Evolutionary conservation across 1,284 basidiomycete species (phyloP).

Genomic region (Pterulicium gracile): DNA sequence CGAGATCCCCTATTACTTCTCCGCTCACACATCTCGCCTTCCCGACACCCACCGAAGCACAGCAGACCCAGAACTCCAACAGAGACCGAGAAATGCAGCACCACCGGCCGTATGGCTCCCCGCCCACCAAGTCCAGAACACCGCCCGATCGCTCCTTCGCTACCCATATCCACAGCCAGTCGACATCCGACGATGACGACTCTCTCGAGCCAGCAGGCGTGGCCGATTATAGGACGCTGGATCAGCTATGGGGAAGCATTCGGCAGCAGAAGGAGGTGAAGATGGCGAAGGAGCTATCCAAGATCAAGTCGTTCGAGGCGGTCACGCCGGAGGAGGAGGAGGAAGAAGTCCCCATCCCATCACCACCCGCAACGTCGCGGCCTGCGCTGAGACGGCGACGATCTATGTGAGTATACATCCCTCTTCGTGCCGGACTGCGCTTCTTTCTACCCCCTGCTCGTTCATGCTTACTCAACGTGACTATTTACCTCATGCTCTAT

Average conservation of each 20-base stretch:
- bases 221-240: slow-evolving; percentile 27
- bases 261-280: slow-evolving; percentile 48
- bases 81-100: slow-evolving; percentile 2
- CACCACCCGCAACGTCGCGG: slow-evolving; percentile 10
- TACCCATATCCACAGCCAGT: slow-evolving; percentile 22
- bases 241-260: slow-evolving; percentile 52
- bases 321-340: slow-evolving; percentile 16
- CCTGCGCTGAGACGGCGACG: slow-evolving; percentile 38
- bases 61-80: slow-evolving; percentile 5
- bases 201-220: slow-evolving; percentile 28
- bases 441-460: slow-evolving; percentile 8
- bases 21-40: slow-evolving; percentile 33
- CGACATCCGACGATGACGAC: slow-evolving; percentile 25
- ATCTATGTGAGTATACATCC: slow-evolving; percentile 35
- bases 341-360: slow-evolving; percentile 7
- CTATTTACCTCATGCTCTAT: slow-evolving; percentile 10
- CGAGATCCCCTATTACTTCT: slow-evolving; percentile 26
- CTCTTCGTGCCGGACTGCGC: slow-evolving; percentile 6
- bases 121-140: slow-evolving; percentile 7
- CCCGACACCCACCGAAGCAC: slow-evolving; percentile 24
- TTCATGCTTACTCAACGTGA: too few species aligned
- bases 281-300: slow-evolving; percentile 52
- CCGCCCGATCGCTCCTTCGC: slow-evolving; percentile 5
- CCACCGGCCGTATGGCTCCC: neutral
- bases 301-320: slow-evolving; percentile 53